Percentiles rank a stretch among this genome's conserved stretches.
These are phyloP conservation scores for Tricladium varicosporioides DNA, from an alignment of 2,329 filamentous ascomycete species.

Conservation along the genomic window DNA sequence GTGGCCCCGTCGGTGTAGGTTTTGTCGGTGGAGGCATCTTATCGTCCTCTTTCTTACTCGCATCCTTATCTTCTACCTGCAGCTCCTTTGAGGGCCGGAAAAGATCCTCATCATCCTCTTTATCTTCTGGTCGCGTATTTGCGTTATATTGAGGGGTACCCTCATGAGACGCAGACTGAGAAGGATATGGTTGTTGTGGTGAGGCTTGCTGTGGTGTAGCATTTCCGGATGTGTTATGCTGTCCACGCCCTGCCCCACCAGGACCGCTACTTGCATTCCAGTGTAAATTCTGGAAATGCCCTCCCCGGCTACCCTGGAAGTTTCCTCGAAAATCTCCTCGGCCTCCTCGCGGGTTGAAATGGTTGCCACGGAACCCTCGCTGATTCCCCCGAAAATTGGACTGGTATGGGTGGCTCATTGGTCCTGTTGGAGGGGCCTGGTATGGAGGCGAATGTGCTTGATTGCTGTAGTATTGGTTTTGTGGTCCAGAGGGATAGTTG, in stretches of 20 bases:
- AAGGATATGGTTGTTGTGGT: conserved; percentile 30
- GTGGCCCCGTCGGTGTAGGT: conserved; percentile 43
- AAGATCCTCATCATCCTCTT: conserved; percentile 55
- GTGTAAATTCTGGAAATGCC: conserved; percentile 65
- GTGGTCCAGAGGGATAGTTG: conserved; percentile 52
- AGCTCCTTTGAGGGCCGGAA: conserved; percentile 64
- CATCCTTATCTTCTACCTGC: conserved; percentile 57
- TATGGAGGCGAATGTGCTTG: conserved; percentile 47
- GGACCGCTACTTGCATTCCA: conserved; percentile 59
- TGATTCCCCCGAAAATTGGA: conserved; percentile 43
- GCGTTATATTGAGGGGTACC: conserved; percentile 33
- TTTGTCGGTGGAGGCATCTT: conserved; percentile 56
- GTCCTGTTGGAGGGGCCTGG: conserved; percentile 52
- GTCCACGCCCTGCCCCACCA: conserved; percentile 49
- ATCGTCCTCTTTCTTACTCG: conserved; percentile 46
- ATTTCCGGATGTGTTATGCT: conserved; percentile 39
- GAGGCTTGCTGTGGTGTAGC: conserved; percentile 34
- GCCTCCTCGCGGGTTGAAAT: conserved; percentile 46
- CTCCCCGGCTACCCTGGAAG: conserved; percentile 38
- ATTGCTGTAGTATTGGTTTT: conserved; percentile 52
- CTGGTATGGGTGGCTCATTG: conserved; percentile 51
- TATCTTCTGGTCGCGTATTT: conserved; percentile 29
- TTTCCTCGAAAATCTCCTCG: conserved; percentile 47
- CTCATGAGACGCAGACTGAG: conserved; percentile 21
- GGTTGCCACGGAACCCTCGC: conserved; percentile 59